Conservation (phyloP, 2,329 filamentous ascomycete species). For the Parastagonospora avenae region DNA sequence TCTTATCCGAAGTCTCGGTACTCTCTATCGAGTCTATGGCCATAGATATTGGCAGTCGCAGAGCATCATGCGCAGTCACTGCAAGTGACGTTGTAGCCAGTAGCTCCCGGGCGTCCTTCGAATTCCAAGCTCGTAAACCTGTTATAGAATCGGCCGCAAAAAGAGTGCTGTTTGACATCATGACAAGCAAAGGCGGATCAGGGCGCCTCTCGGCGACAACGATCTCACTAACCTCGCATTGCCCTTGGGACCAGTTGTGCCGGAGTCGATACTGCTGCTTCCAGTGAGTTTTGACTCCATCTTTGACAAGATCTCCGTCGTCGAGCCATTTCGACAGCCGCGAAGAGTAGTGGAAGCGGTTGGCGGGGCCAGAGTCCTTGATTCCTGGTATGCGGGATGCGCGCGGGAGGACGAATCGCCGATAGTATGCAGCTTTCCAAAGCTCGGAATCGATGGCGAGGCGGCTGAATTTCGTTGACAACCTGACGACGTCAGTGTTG, state of each 20-base stretch:
- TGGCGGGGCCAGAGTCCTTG: slow-evolving; percentile 47
- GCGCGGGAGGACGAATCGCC: slow-evolving; percentile 81
- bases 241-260: slow-evolving; percentile 88
- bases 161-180: slow-evolving; percentile 76
- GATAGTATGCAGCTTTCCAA: slow-evolving; percentile 90
- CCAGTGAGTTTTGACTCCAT: slow-evolving; percentile 69
- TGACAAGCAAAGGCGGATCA: slow-evolving; percentile 71
- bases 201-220: slow-evolving; percentile 60
- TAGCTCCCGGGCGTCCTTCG: slow-evolving; percentile 63
- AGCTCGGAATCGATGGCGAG: slow-evolving; percentile 82
- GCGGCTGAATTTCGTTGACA: slow-evolving; percentile 76
- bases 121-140: slow-evolving; percentile 79
- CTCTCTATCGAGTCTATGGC: slow-evolving; percentile 60
- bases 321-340: slow-evolving; percentile 66
- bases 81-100: slow-evolving; percentile 56
- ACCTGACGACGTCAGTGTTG: slow-evolving; percentile 47
- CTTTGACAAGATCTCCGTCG: slow-evolving; percentile 61
- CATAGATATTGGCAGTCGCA: slow-evolving; percentile 63
- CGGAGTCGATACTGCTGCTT: slow-evolving; percentile 85
- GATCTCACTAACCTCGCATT: slow-evolving; percentile 80
- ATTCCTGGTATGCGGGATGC: slow-evolving; percentile 76
- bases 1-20: slow-evolving; percentile 33
- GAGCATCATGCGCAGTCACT: slow-evolving; percentile 15
- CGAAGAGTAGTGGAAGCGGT: slow-evolving; percentile 58
- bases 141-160: slow-evolving; percentile 73